Conservation (phyloP, 805 yeast genomes). For the Pichia exigua region DNA sequence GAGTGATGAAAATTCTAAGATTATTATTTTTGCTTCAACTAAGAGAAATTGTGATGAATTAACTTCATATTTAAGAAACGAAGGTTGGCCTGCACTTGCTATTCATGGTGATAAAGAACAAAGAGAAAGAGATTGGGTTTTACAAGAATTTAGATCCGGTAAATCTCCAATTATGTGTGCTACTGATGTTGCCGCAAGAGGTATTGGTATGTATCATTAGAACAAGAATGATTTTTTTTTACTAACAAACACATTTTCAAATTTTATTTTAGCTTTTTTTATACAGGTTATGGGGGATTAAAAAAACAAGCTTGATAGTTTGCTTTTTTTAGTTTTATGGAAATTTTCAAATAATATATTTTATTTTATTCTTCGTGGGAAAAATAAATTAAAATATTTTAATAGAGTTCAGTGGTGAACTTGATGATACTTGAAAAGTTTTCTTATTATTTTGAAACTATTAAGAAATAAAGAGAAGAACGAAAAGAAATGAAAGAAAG, state of each 20-base stretch:
- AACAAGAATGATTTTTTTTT: neutral
- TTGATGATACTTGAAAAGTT: neutral
- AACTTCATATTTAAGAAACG: slow-evolving; percentile 83
- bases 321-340: too few species aligned
- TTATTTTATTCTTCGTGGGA: neutral
- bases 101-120: slow-evolving; percentile 98
- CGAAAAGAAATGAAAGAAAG: neutral
- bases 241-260: slow-evolving; percentile 6
- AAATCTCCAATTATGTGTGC: slow-evolving; percentile 97
- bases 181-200: slow-evolving; percentile 99
- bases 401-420: neutral
- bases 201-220: slow-evolving; percentile 80
- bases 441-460: neutral
- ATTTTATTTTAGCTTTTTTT: neutral
- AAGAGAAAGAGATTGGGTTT: slow-evolving; percentile 98
- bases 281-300: neutral
- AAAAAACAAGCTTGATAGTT: too few species aligned
- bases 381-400: too few species aligned
- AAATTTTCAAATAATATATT: neutral
- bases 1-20: slow-evolving; percentile 61
- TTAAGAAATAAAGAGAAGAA: neutral
- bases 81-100: slow-evolving; percentile 98
- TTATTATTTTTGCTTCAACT: slow-evolving; percentile 89
- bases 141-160: slow-evolving; percentile 86
- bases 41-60: slow-evolving; percentile 97